Evolutionary conservation across 257 asterid species (phyloP), one percentile per base, ranked within the genome.

Genomic region (Ajuga chamaepitys): DNA sequence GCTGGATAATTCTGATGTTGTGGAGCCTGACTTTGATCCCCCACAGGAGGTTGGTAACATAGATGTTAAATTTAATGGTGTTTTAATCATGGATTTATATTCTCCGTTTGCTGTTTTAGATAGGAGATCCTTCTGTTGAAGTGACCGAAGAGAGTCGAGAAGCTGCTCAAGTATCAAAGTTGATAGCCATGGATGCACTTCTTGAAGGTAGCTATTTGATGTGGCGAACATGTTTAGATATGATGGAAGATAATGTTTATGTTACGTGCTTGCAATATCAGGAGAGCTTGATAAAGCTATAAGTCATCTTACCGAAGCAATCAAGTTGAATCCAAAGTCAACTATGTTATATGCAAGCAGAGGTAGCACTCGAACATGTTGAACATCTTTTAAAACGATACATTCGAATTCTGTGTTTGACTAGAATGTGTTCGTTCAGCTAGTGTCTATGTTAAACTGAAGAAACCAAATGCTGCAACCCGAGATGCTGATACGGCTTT

Each of bases 381-480:
- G 6, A 65, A 66, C 41, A 16, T 26, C 25, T n/a, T 58, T 57
- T 28, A 12, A 53, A 11, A 45, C 56, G 26, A 22, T 32, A 42
- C 14, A 50, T 22, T 51, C 24, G 13, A 34, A 20, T 30, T 45
- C 13, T 60, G 22, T 67, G 1, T n/a, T 65, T 37, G 46, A 62
- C 53, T 56, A 66, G 45, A 8, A n/a, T 35, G 34, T 44, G 18
- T 16, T 40, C 32, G 67, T 72, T 56, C 86, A 81, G 95, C 87
- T 73, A 70, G 66, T 54, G 75, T 81, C 67, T 86, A 78, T 62
- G 68, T 81, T 64, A 85, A 85, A 64, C 59, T 86, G 85, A 83
- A 75, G 68, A 89, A 85, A 67, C 89, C 97, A 60, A 89, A 85
- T 74, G 97, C 89, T 68, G 95, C 94, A 54, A 83, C 75, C 74